Evolutionary conservation across 148 eudicot species (phyloP).

Genomic region (Silene latifolia): DNA sequence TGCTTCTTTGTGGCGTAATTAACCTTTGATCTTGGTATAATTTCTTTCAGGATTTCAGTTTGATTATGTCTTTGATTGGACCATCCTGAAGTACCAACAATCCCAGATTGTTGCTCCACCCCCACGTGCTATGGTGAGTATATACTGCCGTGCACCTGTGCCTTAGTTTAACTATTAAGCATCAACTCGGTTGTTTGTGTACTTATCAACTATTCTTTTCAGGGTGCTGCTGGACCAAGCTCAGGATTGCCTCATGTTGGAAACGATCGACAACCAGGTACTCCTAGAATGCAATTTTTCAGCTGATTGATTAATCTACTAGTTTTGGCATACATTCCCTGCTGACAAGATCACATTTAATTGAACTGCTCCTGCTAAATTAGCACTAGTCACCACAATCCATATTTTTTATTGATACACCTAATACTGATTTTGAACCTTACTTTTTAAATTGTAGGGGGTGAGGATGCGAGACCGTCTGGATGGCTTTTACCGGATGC

Average conservation of each 20-base stretch:
- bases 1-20: neutral
- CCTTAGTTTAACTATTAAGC: slow-evolving; percentile 14
- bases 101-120: slow-evolving; percentile 80
- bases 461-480: slow-evolving; percentile 54
- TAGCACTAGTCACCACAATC: neutral
- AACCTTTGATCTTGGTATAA: neutral
- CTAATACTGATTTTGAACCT: neutral
- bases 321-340: neutral
- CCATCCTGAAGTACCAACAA: slow-evolving; percentile 61
- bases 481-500: slow-evolving; percentile 60
- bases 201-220: slow-evolving; percentile 14
- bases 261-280: slow-evolving; percentile 68
- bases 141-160: neutral
- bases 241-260: slow-evolving; percentile 59
- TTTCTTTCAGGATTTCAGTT: slow-evolving; percentile 68
- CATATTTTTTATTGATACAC: neutral
- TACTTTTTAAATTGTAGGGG: slow-evolving; percentile 35
- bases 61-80: slow-evolving; percentile 71
- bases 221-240: slow-evolving; percentile 95
- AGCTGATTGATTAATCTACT: no score
- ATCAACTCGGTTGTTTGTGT: neutral
- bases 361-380: no score
- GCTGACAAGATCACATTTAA: no score
- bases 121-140: slow-evolving; percentile 74
- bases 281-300: neutral